A percentile compares a stretch with the other conserved stretches of the same genome.
Evolutionary conservation across 1,284 basidiomycete genomes (phyloP).

Genomic region (Malassezia pachydermatis): DNA sequence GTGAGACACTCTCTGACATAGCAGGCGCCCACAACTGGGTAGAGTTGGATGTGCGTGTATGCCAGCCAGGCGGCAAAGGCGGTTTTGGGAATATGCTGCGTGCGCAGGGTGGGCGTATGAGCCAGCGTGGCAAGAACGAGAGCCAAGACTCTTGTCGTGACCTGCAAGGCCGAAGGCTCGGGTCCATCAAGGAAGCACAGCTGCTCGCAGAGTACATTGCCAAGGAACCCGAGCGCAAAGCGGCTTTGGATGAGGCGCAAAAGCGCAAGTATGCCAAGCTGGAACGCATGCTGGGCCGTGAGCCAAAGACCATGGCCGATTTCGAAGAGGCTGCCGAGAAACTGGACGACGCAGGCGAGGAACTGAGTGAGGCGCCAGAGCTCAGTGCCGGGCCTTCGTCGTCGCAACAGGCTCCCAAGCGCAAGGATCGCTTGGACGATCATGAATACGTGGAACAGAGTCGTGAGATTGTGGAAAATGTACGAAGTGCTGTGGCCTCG

Average conservation of each 20-base stretch:
- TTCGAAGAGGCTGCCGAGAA: conserved; percentile 45
- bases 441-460: conserved; percentile 84
- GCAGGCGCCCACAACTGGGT: background rate
- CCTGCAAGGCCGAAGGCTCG: conserved; percentile 74
- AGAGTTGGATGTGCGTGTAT: conserved; percentile 24
- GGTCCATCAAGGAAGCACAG: conserved; percentile 91
- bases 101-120: conserved; percentile 95
- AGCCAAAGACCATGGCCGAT: conserved; percentile 33
- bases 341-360: conserved; percentile 33
- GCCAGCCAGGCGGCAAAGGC: conserved; percentile 74
- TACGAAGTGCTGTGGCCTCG: conserved; percentile 75
- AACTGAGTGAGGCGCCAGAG: conserved; percentile 42
- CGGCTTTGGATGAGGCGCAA: conserved; percentile 56
- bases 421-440: conserved; percentile 68
- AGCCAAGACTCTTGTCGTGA: conserved; percentile 95
- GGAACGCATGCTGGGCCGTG: conserved; percentile 51
- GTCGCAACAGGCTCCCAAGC: conserved; percentile 59
- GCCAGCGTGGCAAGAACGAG: conserved; percentile 52
- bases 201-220: conserved; percentile 84
- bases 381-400: background rate
- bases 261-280: conserved; percentile 75
- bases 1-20: background rate
- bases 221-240: conserved; percentile 67
- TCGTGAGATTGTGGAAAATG: conserved; percentile 78
- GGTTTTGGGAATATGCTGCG: conserved; percentile 93